Evolutionary conservation across 2,329 filamentous ascomycete genomes (phyloP), one percentile per base, ranked within the genome.

Genomic region (Fusarium ramigenum): DNA sequence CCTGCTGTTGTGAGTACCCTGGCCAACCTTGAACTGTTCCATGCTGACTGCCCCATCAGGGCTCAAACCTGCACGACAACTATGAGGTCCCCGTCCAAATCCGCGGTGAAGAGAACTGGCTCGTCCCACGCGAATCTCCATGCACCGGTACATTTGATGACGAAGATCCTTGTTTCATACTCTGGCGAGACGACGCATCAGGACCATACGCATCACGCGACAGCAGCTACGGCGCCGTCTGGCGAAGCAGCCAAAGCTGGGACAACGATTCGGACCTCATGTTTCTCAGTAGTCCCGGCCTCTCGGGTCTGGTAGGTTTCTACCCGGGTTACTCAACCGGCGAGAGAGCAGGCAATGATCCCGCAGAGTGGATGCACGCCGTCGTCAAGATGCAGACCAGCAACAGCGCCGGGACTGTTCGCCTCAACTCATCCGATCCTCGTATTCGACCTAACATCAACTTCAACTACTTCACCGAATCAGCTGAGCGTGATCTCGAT

Each of bases 301-400:
- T 64, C 0, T 43, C 44, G 0, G 63, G 63, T 0, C 18, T 65
- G 0, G 16, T 19, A 3, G 63, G 63, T 2, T 65, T 64, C 47
- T 65, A 65, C 7, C 63, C 63, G 0, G 63, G 63, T 0, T 65
- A 65, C 60, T 65, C 63, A 10, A 36, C 46, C 1, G 46, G 32
- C 2, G 63, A 16, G 1, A 40, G 42, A 2, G 60, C 61, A 4
- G 23, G 58, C 0, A n/a, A 36, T 0, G 40, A 56, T 7, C 47
- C 60, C 4, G 5, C 28, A 8, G 18, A 30, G 25, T 65, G 63
- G 63, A 56, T 65, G 46, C 63, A 65, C 23, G 63, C 63, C 2
- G 34, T 65, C 0, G 60, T 65, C 3, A 65, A 65, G 23, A 65
- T 65, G 63, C 63, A 65, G 19, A 65, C 60, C 0, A 64, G 39